Evolutionary conservation across 352 stramenopile species (phyloP), one percentile per base, ranked within the genome.

Genomic region (Phytophthora agathidicida): DNA sequence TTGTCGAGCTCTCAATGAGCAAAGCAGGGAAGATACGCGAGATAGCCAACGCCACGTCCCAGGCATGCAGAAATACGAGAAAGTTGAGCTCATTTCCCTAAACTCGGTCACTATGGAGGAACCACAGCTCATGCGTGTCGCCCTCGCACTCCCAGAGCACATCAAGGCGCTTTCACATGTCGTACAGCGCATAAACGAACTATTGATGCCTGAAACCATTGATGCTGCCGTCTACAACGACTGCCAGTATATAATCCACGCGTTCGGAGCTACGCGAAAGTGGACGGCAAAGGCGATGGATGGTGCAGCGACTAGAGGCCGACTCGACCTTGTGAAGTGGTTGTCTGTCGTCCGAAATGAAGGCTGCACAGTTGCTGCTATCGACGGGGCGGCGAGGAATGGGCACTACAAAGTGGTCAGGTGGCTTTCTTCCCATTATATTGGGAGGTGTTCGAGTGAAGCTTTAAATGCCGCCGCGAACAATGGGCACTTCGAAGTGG

Each of bases 251-350:
- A 27, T 65, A 3, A 31, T 70, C 38, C 54, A 45, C 20, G 38
- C 17, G 0, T 17, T 57, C 33, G 54, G 60, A 41, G 19, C 54
- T 26, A 60, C 55, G 2, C 24, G 47, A 33, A 47, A 39, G 16
- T 70, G 60, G 60, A 70, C 60, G 2, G 42, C 45, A 3, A 51
- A 46, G 8, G 60, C 60, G 2, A 56, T 60, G 60, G 54, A 70
- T 46, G 60, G 24, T 32, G 47, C 60, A 20, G 60, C 60, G 4
- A 22, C 46, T 2, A 59, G 60, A 65, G 60, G 60, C 33, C 32
- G 54, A 22, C 27, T 70, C 3, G 60, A 70, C 26, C 26, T 70
- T 11, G 53, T 65, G 1, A 70, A 60, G 20, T 70, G 60, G 60
- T 11, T 65, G 8, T 61, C 44, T 2, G 54, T 57, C 9, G 47